Percentiles rank a stretch among this genome's conserved stretches.
Evolutionary conservation across 768 basidiomycete genomes (phyloP).

Genomic region (Pluteus cervinus): DNA sequence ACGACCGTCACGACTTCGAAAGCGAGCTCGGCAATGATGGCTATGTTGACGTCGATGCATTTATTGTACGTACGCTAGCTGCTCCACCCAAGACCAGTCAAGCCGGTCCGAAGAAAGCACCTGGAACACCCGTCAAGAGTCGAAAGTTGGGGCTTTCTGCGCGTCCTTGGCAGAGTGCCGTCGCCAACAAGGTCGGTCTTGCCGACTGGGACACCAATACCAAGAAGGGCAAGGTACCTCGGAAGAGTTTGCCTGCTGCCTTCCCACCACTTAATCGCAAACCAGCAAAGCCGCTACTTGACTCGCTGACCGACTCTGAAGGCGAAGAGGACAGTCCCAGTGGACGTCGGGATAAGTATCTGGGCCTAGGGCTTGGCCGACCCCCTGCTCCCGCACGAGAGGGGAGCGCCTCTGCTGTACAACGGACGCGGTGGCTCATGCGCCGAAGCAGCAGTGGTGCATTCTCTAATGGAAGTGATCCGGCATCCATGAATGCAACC

Average conservation of each 20-base stretch:
- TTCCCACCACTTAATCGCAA: constrained; percentile 42
- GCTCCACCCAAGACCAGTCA: constrained; percentile 45
- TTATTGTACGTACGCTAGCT: constrained; percentile 65
- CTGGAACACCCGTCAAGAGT: constrained; percentile 84
- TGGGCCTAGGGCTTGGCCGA: constrained; percentile 61
- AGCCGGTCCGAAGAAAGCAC: constrained; percentile 52
- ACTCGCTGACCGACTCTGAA: constrained; percentile 53
- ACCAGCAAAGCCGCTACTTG: constrained; percentile 21
- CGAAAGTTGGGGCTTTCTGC: too few species aligned
- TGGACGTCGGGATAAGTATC: constrained; percentile 46
- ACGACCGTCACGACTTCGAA: constrained; percentile 14
- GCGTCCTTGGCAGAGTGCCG: constrained; percentile 78
- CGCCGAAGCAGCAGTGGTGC: constrained; percentile 78
- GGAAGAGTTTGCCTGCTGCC: constrained; percentile 74
- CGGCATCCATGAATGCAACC: constrained; percentile 47
- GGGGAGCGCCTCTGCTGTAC: constrained; percentile 25
- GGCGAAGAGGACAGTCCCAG: constrained; percentile 67
- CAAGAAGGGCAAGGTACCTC: constrained; percentile 43
- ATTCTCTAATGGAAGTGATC: constrained; percentile 73
- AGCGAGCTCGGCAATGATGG: constrained; percentile 14
- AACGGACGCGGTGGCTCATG: constrained; percentile 57
- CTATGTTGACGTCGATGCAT: constrained; percentile 53
- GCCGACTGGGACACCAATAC: constrained; percentile 41
- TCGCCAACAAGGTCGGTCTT: constrained; percentile 59
- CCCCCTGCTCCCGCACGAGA: too few species aligned